A percentile compares a stretch with the other conserved stretches of the same genome.
Evolutionary conservation across 768 basidiomycete species (phyloP).

Genomic region (Calocera cornea): DNA sequence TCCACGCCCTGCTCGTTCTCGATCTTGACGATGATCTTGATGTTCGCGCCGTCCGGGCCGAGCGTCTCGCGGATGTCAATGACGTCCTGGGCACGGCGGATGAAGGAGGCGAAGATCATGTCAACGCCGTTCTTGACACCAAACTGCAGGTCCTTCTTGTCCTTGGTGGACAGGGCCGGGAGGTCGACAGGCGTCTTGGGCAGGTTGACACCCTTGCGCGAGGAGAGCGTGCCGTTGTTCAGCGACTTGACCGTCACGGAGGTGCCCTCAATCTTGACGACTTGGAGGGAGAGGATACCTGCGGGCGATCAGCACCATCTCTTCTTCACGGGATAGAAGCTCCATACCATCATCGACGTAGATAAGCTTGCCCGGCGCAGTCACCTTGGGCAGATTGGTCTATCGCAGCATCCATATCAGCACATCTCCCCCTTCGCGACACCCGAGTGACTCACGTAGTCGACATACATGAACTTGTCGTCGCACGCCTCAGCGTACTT

Average conservation of each 20-base stretch:
- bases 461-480: slow-evolving; percentile 76
- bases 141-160: slow-evolving; percentile 87
- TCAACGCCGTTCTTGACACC: slow-evolving; percentile 97
- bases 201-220: slow-evolving; percentile 97
- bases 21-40: slow-evolving; percentile 99
- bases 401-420: slow-evolving; percentile 25
- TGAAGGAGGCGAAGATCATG: slow-evolving; percentile 99
- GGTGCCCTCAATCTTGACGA: slow-evolving; percentile 71
- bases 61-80: slow-evolving; percentile 84
- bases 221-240: slow-evolving; percentile 86
- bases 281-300: slow-evolving; percentile 86
- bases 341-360: slow-evolving; percentile 85
- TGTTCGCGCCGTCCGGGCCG: slow-evolving; percentile 84
- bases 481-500: slow-evolving; percentile 68
- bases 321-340: neutral
- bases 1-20: slow-evolving; percentile 98
- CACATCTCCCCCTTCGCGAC: no score
- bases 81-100: slow-evolving; percentile 90
- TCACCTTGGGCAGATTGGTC: slow-evolving; percentile 89
- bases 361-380: slow-evolving; percentile 90
- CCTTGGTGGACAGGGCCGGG: slow-evolving; percentile 93
- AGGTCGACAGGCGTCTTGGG: slow-evolving; percentile 97
- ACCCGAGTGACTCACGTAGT: slow-evolving; percentile 91
- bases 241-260: slow-evolving; percentile 72
- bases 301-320: neutral